These are phyloP conservation scores for Entrophospora sp. DNA, from an alignment of 192 early-diverging fungal genomes.

Conservation along the genomic window DNA sequence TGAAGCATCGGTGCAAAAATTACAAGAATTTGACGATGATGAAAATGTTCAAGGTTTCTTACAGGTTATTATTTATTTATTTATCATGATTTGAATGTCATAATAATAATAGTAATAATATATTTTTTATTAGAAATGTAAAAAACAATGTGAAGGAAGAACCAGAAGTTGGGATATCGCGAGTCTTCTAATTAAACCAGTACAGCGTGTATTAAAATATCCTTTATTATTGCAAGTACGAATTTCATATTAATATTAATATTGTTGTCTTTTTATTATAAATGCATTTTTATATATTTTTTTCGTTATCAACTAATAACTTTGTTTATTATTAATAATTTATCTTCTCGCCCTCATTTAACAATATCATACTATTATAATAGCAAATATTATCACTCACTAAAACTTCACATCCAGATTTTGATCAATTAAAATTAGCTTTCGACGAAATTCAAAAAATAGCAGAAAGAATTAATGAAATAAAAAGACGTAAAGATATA, in stretches of 20 bases:
- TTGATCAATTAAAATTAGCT: conserved; percentile 39
- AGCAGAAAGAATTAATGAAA: conserved; percentile 77
- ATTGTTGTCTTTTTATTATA: too few relatives aligned
- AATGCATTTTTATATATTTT: too few relatives aligned
- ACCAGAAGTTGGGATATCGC: conserved; percentile 90
- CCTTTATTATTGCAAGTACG: conserved; percentile 73
- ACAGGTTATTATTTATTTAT: conserved; percentile 29
- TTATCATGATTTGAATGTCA: too few relatives aligned
- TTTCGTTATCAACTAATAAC: too few relatives aligned
- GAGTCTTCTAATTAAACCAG: conserved; percentile 89
- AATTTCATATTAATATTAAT: neutral
- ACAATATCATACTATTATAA: conserved; percentile 21
- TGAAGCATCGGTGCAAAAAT: conserved; percentile 51
- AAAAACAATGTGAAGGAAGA: conserved; percentile 50
- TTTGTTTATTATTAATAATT: conserved; percentile 8
- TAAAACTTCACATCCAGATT: conserved; percentile 45
- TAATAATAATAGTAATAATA: too few relatives aligned
- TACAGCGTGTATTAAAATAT: conserved; percentile 96
- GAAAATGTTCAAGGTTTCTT: conserved; percentile 35
- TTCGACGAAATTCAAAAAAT: conserved; percentile 49
- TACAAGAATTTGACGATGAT: conserved; percentile 49
- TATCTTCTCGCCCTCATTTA: conserved; percentile 2
- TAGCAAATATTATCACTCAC: conserved; percentile 51
- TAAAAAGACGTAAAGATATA: conserved; percentile 80
- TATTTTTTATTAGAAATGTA: conserved; percentile 43